phyloP scores from a whole-genome alignment of 306 rosid species.

The Biancaea sappan region DNA sequence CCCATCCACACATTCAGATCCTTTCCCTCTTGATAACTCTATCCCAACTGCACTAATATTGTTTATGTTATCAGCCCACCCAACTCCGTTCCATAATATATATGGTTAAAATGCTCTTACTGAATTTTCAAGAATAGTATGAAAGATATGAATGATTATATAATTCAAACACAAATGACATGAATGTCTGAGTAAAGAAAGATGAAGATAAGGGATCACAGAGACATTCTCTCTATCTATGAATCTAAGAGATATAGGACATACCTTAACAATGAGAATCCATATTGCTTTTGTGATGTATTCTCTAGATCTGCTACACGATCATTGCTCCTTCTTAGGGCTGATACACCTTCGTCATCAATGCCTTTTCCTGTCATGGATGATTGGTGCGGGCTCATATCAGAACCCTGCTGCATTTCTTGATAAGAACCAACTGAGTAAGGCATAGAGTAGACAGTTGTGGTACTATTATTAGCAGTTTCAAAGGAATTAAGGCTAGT shows the following conservation, averaged over 20 bases:
- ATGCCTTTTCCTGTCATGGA: conserved; percentile 48
- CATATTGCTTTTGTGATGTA: conserved; percentile 45
- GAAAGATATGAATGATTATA: conserved; percentile 29
- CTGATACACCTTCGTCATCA: conserved; percentile 46
- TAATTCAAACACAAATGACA: conserved; percentile 22
- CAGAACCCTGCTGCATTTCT: conserved; percentile 50
- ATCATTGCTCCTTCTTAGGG: conserved; percentile 50
- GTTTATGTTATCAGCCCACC: not conserved
- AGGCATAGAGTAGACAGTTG: conserved; percentile 61
- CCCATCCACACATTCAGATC: not conserved
- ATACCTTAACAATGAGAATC: conserved; percentile 57
- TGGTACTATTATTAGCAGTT: conserved; percentile 69
- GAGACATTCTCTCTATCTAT: not conserved
- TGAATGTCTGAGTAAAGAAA: conserved; percentile 20
- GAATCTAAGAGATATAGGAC: conserved; percentile 26
- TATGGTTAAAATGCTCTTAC: not conserved
- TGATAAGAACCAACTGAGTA: conserved; percentile 58
- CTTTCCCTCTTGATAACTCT: not conserved
- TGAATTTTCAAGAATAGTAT: conserved; percentile 1
- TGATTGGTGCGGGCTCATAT: conserved; percentile 49
- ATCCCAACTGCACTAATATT: not conserved
- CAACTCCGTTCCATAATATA: not conserved
- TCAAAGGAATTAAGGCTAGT: conserved; percentile 65
- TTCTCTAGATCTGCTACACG: conserved; percentile 47
- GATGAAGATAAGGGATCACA: conserved; percentile 26